Conservation (phyloP, 306 rosid genomes). For the Trifolium repens region DNA sequence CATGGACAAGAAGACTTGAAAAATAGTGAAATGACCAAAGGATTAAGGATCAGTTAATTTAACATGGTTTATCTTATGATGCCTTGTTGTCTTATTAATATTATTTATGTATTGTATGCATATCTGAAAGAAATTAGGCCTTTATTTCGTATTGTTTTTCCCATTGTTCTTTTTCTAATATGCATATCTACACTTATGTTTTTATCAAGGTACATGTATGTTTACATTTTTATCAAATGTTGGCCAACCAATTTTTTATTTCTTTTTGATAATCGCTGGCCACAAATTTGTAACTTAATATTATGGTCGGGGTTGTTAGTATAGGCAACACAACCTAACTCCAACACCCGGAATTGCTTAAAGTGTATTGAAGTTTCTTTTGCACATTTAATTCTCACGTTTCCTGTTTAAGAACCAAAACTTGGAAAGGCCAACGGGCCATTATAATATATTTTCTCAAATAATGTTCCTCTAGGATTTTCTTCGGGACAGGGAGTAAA, state of each 20-base stretch:
- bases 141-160: neutral
- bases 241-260: neutral
- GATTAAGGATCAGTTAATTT: constrained; percentile 8
- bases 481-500: constrained; percentile 11
- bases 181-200: neutral
- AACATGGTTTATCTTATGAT: constrained; percentile 18
- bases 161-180: neutral
- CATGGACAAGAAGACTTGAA: neutral
- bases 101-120: neutral
- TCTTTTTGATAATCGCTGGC: neutral
- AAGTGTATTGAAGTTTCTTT: constrained; percentile 31
- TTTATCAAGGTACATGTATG: neutral
- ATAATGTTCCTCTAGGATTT: constrained; percentile 19
- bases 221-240: constrained; percentile 4
- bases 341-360: constrained; percentile 25
- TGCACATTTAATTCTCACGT: constrained; percentile 19
- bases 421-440: neutral
- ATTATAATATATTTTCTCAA: neutral
- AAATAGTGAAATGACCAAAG: constrained; percentile 14
- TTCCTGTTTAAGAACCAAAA: constrained; percentile 13
- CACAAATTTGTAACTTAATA: neutral
- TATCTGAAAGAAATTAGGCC: constrained; percentile 8
- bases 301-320: neutral
- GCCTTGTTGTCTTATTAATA: constrained; percentile 11
- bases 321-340: constrained; percentile 14